These are phyloP conservation scores for Ogataea sp. DNA, from an alignment of 805 yeast species.

Conservation along the genomic window DNA sequence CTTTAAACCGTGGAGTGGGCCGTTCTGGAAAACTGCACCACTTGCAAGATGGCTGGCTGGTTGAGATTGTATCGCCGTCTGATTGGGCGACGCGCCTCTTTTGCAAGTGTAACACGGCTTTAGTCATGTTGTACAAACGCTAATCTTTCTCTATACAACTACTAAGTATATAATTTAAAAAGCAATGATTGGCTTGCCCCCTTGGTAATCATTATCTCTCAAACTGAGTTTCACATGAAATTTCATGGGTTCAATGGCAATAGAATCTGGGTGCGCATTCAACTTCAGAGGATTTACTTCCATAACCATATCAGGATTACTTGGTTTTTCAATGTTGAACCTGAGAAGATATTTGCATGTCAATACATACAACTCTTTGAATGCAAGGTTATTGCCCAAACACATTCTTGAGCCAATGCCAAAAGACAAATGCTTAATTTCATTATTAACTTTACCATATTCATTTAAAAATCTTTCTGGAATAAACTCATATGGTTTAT, in stretches of 20 bases:
- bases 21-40: too few relatives aligned
- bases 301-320: conserved; percentile 22
- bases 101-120: too few relatives aligned
- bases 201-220: too few relatives aligned
- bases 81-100: too few relatives aligned
- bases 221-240: conserved; percentile 27
- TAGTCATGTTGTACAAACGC: too few relatives aligned
- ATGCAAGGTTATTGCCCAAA: conserved; percentile 58
- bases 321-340: conserved; percentile 26
- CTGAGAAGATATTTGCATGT: conserved; percentile 43
- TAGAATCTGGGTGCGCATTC: conserved; percentile 46
- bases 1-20: too few relatives aligned
- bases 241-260: conserved; percentile 53
- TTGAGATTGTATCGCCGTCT: too few relatives aligned
- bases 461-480: conserved; percentile 44
- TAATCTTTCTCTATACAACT: not conserved
- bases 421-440: conserved; percentile 41
- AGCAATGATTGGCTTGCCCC: too few relatives aligned
- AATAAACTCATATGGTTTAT: conserved; percentile 35
- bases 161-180: too few relatives aligned
- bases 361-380: conserved; percentile 54
- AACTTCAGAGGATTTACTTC: conserved; percentile 41
- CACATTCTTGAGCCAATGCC: conserved; percentile 74
- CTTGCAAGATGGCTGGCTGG: too few relatives aligned
- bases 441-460: conserved; percentile 10